Percentiles rank a stretch among this genome's conserved stretches.
phyloP scores from a whole-genome alignment of 306 rosid species.

The Cucurbita moschata region DNA sequence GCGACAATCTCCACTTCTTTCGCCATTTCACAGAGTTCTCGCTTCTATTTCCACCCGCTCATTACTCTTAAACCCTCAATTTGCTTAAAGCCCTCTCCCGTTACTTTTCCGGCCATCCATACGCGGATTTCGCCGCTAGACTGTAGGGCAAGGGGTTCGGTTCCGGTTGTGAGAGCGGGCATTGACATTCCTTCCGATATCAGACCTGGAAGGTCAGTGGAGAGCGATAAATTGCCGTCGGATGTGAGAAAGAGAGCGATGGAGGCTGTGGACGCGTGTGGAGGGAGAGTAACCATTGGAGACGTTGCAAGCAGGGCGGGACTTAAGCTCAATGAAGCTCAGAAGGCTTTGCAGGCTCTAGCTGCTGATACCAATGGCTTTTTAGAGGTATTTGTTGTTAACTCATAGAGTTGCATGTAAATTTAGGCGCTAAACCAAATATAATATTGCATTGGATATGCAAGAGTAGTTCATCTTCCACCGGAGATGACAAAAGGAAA shows the following conservation, averaged over 20 bases:
- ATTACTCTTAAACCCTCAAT: constrained; percentile 15
- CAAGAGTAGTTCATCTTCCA: not conserved
- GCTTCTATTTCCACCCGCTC: constrained; percentile 12
- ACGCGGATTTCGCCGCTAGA: constrained; percentile 23
- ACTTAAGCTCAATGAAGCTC: constrained; percentile 63
- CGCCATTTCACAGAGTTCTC: constrained; percentile 29
- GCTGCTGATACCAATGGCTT: constrained; percentile 81
- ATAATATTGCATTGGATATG: not conserved
- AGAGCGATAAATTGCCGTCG: constrained; percentile 53
- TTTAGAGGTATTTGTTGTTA: constrained; percentile 46
- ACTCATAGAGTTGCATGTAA: not conserved
- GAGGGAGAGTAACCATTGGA: constrained; percentile 79
- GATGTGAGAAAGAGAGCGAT: constrained; percentile 82
- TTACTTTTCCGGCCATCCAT: constrained; percentile 9
- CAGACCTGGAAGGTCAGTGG: constrained; percentile 60
- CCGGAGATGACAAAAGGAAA: not conserved
- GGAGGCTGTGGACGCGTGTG: constrained; percentile 77
- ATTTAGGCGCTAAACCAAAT: not conserved
- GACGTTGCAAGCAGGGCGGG: constrained; percentile 89
- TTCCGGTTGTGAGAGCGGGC: constrained; percentile 27
- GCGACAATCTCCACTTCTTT: constrained; percentile 59
- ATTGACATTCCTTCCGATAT: constrained; percentile 30
- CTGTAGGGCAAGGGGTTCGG: constrained; percentile 32
- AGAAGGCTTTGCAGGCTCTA: constrained; percentile 84
- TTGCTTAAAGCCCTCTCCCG: constrained; percentile 10